These are phyloP conservation scores for Saccharum spontaneum DNA, from an alignment of 176 grass and related monocot genomes.

Conservation along the genomic window DNA sequence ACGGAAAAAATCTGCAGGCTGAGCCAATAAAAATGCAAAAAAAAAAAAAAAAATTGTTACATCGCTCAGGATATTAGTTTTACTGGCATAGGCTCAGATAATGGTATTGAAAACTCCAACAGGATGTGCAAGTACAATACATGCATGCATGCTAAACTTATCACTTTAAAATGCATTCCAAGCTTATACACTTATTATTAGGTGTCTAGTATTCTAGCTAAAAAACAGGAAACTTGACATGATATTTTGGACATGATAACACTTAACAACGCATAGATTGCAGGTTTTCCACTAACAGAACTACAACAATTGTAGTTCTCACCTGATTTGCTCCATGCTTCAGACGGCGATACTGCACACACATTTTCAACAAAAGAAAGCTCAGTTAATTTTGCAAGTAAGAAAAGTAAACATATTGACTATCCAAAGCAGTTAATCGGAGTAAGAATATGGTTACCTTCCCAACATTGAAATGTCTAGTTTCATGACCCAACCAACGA, in stretches of 20 bases:
- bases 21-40: slow-evolving; percentile 39
- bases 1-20: slow-evolving; percentile 95
- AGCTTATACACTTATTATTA: slow-evolving; percentile 2
- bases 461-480: slow-evolving; percentile 97
- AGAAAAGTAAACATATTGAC: slow-evolving; percentile 25
- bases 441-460: slow-evolving; percentile 68
- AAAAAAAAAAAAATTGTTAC: slow-evolving; percentile 20
- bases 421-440: slow-evolving; percentile 18
- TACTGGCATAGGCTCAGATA: slow-evolving; percentile 19
- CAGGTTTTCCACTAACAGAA: slow-evolving; percentile 16
- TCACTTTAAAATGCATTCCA: neutral
- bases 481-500: slow-evolving; percentile 97
- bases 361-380: slow-evolving; percentile 37
- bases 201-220: neutral
- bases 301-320: slow-evolving; percentile 21
- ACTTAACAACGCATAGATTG: slow-evolving; percentile 4
- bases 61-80: slow-evolving; percentile 9
- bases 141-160: neutral
- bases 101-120: neutral
- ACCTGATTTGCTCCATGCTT: slow-evolving; percentile 98
- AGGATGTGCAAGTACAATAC: neutral
- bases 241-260: slow-evolving; percentile 16
- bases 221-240: slow-evolving; percentile 13
- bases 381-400: slow-evolving; percentile 26
- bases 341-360: slow-evolving; percentile 90